Conservation (phyloP, 306 rosid species). For the Canavalia gladiata region DNA sequence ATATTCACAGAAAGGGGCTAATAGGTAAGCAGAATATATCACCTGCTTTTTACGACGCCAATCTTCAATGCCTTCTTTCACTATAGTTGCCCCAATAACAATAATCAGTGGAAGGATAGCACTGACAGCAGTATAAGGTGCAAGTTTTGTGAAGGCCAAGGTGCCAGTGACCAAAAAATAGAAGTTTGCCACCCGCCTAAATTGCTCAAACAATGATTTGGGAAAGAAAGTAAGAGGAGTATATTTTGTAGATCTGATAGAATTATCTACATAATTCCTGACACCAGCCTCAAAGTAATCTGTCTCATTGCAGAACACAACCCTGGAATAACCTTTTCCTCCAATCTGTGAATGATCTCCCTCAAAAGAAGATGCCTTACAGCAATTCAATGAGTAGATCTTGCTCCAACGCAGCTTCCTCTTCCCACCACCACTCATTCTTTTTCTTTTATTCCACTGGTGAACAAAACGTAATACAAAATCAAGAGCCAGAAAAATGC, state of each 20-base stretch:
- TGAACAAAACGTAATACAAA: background rate
- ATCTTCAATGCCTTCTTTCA: constrained; percentile 90
- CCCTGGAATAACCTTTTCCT: constrained; percentile 81
- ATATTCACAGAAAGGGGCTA: constrained; percentile 8
- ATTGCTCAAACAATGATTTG: constrained; percentile 94
- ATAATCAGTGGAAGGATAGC: constrained; percentile 80
- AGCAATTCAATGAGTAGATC: constrained; percentile 73
- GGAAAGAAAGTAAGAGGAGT: constrained; percentile 83
- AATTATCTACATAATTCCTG: constrained; percentile 67
- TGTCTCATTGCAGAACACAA: constrained; percentile 79
- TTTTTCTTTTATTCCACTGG: constrained; percentile 25
- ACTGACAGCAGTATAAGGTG: constrained; percentile 87
- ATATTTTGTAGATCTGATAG: constrained; percentile 86
- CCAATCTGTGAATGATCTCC: constrained; percentile 83
- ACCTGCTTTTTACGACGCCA: constrained; percentile 88
- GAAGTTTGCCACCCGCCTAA: constrained; percentile 96
- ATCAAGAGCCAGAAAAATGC: constrained; percentile 12
- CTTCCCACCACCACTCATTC: constrained; percentile 64
- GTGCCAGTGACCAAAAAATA: constrained; percentile 77
- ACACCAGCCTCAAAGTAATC: constrained; percentile 63
- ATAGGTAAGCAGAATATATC: constrained; percentile 37
- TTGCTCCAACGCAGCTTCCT: constrained; percentile 79
- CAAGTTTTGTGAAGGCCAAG: constrained; percentile 81
- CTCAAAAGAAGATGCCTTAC: constrained; percentile 61
- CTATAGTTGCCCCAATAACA: constrained; percentile 73